phyloP scores from a whole-genome alignment of 306 rosid species.

The Gynostemma pentaphyllum region DNA sequence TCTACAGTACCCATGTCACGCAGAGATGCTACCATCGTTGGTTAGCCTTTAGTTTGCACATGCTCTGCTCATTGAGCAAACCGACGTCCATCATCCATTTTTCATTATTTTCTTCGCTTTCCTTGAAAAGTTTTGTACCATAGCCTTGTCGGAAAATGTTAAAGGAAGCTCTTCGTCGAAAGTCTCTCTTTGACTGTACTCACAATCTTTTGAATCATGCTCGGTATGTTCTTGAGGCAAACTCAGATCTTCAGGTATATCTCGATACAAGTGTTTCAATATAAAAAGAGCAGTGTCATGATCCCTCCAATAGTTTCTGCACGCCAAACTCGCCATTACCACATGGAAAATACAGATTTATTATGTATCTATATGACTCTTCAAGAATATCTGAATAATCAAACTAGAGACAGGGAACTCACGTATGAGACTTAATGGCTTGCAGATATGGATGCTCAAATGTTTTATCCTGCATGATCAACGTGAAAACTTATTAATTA shows the following conservation, averaged over 20 bases:
- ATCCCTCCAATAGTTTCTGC: slow-evolving; percentile 97
- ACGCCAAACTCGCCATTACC: slow-evolving; percentile 6
- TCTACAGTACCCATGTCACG: not conserved
- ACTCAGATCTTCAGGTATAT: slow-evolving; percentile 42
- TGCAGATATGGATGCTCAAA: slow-evolving; percentile 81
- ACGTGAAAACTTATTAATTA: slow-evolving; percentile 8
- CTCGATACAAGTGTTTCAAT: slow-evolving; percentile 62
- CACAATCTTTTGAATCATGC: slow-evolving; percentile 22
- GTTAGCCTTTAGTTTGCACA: not conserved
- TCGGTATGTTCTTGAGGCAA: slow-evolving; percentile 10
- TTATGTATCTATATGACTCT: no score
- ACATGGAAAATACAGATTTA: no score
- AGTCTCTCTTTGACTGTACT: slow-evolving; percentile 35
- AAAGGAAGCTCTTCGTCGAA: slow-evolving; percentile 70
- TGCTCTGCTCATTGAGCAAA: no score
- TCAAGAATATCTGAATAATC: no score
- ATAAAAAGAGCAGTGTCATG: slow-evolving; percentile 79
- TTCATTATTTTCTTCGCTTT: slow-evolving; percentile 34
- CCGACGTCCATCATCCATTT: not conserved
- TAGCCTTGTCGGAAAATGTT: slow-evolving; percentile 52
- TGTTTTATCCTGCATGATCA: slow-evolving; percentile 77
- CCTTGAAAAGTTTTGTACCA: slow-evolving; percentile 39
- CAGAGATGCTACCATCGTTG: not conserved
- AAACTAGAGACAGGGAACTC: slow-evolving; percentile 14
- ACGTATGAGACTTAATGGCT: slow-evolving; percentile 93